A percentile compares a stretch with the other conserved stretches of the same genome.
These are phyloP conservation scores for Aspergillus biplanus DNA, from an alignment of 495 filamentous ascomycete genomes.

Conservation along the genomic window DNA sequence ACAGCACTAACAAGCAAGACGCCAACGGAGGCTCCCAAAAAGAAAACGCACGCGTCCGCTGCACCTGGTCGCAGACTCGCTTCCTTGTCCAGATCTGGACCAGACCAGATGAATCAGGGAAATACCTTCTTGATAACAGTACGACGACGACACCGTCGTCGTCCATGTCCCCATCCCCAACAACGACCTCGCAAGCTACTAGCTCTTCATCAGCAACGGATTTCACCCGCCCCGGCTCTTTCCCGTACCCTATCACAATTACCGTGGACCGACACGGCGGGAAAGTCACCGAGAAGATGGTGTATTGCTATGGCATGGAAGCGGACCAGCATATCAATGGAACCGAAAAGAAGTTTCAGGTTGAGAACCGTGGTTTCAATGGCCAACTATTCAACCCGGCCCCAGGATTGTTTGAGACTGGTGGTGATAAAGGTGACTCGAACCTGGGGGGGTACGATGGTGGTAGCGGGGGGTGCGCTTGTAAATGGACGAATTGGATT, in stretches of 20 bases:
- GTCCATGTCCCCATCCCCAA: constrained; percentile 28
- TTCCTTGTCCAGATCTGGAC: constrained; percentile 96
- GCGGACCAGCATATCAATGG: constrained; percentile 54
- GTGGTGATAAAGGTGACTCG: constrained; percentile 35
- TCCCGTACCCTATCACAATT: constrained; percentile 85
- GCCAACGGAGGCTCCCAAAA: constrained; percentile 64
- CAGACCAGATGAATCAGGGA: constrained; percentile 41
- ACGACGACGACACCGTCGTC: constrained; percentile 28
- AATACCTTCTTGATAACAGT: constrained; percentile 44
- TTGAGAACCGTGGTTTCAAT: constrained; percentile 61
- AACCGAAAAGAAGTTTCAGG: constrained; percentile 54
- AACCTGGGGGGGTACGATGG: constrained; percentile 27
- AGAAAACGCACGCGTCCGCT: constrained; percentile 63
- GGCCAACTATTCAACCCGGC: constrained; percentile 65
- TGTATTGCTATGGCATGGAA: constrained; percentile 69
- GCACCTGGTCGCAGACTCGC: constrained; percentile 82
- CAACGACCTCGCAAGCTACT: constrained; percentile 27
- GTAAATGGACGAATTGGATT: constrained; percentile 31
- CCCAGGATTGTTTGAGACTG: constrained; percentile 44
- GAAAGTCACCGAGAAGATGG: constrained; percentile 59
- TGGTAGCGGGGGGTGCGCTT: constrained; percentile 26
- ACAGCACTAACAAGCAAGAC: constrained; percentile 50
- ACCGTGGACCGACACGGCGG: constrained; percentile 83
- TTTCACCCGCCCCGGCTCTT: constrained; percentile 67
- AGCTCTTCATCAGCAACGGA: constrained; percentile 53